Base-by-base conservation (phyloP, 495 filamentous ascomycete species). In the Penicillium antarcticum region DNA sequence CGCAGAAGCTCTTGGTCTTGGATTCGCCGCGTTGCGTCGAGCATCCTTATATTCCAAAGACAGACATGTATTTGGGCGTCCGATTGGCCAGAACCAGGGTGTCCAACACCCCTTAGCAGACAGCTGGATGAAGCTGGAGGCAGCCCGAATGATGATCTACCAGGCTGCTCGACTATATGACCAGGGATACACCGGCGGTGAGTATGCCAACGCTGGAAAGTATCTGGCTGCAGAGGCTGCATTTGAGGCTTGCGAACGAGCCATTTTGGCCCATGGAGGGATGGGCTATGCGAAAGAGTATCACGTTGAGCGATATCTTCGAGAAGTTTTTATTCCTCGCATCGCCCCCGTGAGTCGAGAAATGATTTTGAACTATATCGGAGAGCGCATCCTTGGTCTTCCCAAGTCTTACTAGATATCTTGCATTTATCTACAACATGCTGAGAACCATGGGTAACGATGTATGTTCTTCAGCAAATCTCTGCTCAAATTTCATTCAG, bases 211-310 rank as follows among this genome's bases (percentile, higher is more conserved):
- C 24, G 55, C 17, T 65, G 69, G 23, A 73, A 91, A 90, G 65
- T 90, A 88, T 59, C 59, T 92, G 24, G 87, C 87, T 2, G 87
- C 87, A 0, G 87, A 92, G 61, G 87, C 87, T 26, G 86, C 85
- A 1, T 90, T 87, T 61, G 77, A 71, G 37, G 85, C 87, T 2
- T 91, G 87, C 65, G 87, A 89, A 62, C 68, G 80, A 42, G 82
- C 83, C 5, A 79, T 86, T 16, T 53, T 89, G 52, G 78, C 78
- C 16, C 82, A 85, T 57, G 87, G 86, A 3, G 87, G 86, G 0
- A 89, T 91, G 84, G 86, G 86, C 1, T 91, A 91, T 65, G 87
- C 87, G 4, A 77, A 80, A 51, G 87, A 92, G 57, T 89, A 87
- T 61, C 82, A 89, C 63, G 87, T 91, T 0, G 88, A 92, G 68